Base-by-base conservation (phyloP, 2,329 filamentous ascomycete species). In the Colletotrichum lindemuthianum region DNA sequence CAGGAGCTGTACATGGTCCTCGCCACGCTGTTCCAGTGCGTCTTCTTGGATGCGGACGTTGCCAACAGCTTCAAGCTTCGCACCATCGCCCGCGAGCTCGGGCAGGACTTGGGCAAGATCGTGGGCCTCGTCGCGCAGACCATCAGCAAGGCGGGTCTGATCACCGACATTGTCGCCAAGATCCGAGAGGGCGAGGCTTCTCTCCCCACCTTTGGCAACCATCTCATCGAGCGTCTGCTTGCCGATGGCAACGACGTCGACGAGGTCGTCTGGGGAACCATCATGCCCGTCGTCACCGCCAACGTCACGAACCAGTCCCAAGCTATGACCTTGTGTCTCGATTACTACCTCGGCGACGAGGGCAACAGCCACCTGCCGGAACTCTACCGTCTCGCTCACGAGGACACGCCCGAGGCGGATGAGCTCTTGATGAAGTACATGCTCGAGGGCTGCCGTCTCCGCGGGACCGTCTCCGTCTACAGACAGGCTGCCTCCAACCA, bases 301-400 rank as follows among this genome's bases (percentile, higher is more conserved):
- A 84, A 86, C 71, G 81, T 86, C 2, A 85, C 86, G 9, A 88
- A 85, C 70, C 86, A 89, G 73, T 82, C 82, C 8, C 82, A 86
- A 68, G 76, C 86, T 64, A 85, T 88, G 69, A 80, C 83, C 1
- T 84, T 88, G 73, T 79, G 85, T 43, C 74, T 89, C 52, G 86
- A 89, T 69, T 89, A 84, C 74, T 89, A 87, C 71, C 79, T 89
- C 9, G 78, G 78, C 54, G 74, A 83, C 63, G 75, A 83, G 63
- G 81, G 84, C 69, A 75, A 77, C 67, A 60, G 77, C 39, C 78
- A 88, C 67, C 75, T 88, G 2, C 75, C 82, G 0, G 81, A 84
- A 55, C 82, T 89, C 67, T 80, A 84, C 67, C 76, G 77, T 12
- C 77, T 88, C 7, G 81, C 86, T 39, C 78, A 81, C 51, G 70